phyloP scores from a whole-genome alignment of 129 eudicot genomes.

The Flaveria bidentis region DNA sequence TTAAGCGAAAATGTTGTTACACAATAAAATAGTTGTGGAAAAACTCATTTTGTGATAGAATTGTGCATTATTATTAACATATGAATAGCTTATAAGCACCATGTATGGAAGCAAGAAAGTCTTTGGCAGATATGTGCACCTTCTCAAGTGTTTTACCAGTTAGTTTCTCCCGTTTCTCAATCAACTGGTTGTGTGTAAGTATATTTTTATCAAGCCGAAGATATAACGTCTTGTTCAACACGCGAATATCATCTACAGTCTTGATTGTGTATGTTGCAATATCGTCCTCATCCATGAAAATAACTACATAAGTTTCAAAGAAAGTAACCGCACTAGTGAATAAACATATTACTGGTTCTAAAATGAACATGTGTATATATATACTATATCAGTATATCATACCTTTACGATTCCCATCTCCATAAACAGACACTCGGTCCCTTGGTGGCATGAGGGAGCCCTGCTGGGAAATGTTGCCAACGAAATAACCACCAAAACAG shows the following conservation, averaged over 20 bases:
- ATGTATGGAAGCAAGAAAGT: constrained; percentile 36
- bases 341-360: too few relatives aligned
- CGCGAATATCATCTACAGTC: constrained; percentile 44
- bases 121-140: constrained; percentile 34
- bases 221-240: constrained; percentile 45
- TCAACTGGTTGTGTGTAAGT: constrained; percentile 36
- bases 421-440: constrained; percentile 37
- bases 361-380: too few relatives aligned
- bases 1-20: background rate
- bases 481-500: constrained; percentile 49
- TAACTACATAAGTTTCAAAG: constrained; percentile 17
- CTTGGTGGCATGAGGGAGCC: constrained; percentile 41
- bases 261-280: constrained; percentile 41
- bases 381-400: background rate
- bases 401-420: constrained; percentile 52
- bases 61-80: background rate
- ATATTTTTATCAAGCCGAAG: constrained; percentile 40
- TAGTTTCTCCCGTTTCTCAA: constrained; percentile 47
- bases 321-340: background rate
- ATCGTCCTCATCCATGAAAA: constrained; percentile 43
- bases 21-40: background rate
- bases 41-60: background rate
- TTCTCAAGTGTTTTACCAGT: constrained; percentile 30
- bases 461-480: constrained; percentile 39
- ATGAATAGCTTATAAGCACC: constrained; percentile 13